A percentile compares a stretch with the other conserved stretches of the same genome.
Evolutionary conservation across 345 rosid species (phyloP).

Genomic region (Arabidopsis arenosa): DNA sequence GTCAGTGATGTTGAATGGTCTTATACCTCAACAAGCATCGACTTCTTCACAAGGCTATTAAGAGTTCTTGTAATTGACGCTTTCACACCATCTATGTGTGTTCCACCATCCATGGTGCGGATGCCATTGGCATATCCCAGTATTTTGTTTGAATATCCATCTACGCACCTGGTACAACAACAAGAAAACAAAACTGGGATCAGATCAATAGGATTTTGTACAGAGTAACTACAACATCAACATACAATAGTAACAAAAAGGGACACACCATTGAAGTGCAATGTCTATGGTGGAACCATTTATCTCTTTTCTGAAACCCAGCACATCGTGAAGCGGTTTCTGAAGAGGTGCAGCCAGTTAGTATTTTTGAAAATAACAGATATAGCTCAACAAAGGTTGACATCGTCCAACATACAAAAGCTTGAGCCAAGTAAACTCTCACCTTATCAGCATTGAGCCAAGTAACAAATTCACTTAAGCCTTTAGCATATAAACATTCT

Average conservation of each 20-base stretch:
- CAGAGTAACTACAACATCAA: slow-evolving; percentile 20
- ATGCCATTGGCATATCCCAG: slow-evolving; percentile 93
- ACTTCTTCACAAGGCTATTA: slow-evolving; percentile 77
- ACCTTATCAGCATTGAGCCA: slow-evolving; percentile 85
- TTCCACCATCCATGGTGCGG: slow-evolving; percentile 90
- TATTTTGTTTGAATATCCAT: slow-evolving; percentile 87
- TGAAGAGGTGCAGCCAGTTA: slow-evolving; percentile 51
- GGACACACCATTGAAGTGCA: slow-evolving; percentile 84
- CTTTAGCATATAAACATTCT: slow-evolving; percentile 70
- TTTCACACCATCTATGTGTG: slow-evolving; percentile 91
- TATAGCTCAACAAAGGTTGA: not conserved
- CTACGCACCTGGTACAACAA: slow-evolving; percentile 68
- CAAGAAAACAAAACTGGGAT: slow-evolving; percentile 33
- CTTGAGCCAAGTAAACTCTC: slow-evolving; percentile 19
- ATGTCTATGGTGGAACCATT: slow-evolving; percentile 69
- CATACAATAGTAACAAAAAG: slow-evolving; percentile 2
- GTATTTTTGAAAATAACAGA: slow-evolving; percentile 16
- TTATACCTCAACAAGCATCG: slow-evolving; percentile 65
- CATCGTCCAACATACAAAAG: not conserved
- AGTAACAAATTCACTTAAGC: slow-evolving; percentile 65
- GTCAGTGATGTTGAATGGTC: slow-evolving; percentile 12
- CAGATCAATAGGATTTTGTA: slow-evolving; percentile 18
- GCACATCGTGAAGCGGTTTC: slow-evolving; percentile 83
- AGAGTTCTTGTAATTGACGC: slow-evolving; percentile 89
- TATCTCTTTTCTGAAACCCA: slow-evolving; percentile 67